phyloP scores from a whole-genome alignment of 176 grass and related monocot genomes.

The Chloris gayana region DNA sequence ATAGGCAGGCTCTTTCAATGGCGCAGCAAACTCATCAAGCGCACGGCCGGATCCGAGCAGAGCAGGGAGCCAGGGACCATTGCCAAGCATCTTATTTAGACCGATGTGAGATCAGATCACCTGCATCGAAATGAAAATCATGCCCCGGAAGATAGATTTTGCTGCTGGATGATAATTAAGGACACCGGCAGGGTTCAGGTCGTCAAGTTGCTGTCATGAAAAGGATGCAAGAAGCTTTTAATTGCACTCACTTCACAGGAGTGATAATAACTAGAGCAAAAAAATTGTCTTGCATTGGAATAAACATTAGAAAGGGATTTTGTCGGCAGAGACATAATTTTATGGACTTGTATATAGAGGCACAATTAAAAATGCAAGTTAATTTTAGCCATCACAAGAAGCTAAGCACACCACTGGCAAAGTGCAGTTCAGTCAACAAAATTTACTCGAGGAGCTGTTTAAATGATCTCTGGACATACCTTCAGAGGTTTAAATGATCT shows the following conservation, averaged over 20 bases:
- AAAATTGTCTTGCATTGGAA: no score
- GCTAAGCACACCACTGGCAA: background rate
- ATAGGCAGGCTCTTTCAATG: conserved; percentile 52
- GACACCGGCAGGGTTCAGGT: background rate
- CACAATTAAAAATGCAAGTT: no score
- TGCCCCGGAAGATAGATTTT: background rate
- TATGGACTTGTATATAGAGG: no score
- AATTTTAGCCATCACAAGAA: background rate
- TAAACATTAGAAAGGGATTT: no score
- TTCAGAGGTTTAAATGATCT: conserved; percentile 18
- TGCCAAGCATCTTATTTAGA: background rate
- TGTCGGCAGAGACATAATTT: no score
- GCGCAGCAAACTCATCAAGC: conserved; percentile 5
- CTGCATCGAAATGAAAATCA: background rate
- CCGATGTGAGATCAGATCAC: background rate
- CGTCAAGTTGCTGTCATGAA: background rate
- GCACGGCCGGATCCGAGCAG: background rate
- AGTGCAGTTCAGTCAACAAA: background rate
- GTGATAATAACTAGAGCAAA: background rate
- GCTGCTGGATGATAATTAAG: background rate
- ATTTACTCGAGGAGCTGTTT: background rate
- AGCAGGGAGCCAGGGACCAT: conserved; percentile 38
- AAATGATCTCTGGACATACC: conserved; percentile 21
- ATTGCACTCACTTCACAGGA: background rate
- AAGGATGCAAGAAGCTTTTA: background rate